These are phyloP conservation scores for Solanum pinnatisectum DNA, from an alignment of 257 asterid species.

Conservation along the genomic window DNA sequence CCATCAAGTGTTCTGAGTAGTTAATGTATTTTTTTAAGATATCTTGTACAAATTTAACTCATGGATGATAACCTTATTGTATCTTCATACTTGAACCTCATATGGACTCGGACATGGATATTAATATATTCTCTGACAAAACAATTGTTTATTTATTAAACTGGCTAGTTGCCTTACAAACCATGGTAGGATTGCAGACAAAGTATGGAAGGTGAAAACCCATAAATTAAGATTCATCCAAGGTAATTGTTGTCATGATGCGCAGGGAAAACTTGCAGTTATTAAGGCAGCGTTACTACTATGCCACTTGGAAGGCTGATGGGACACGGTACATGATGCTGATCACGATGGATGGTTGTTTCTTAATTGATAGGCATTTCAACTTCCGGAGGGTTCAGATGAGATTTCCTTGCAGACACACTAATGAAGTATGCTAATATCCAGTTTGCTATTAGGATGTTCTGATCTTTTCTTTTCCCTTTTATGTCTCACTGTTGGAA, in stretches of 20 bases:
- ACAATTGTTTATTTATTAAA: background rate
- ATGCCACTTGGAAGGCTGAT: slow-evolving; percentile 99
- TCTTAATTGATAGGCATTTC: slow-evolving; percentile 83
- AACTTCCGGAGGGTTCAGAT: slow-evolving; percentile 91
- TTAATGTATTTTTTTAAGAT: background rate
- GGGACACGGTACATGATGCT: slow-evolving; percentile 99
- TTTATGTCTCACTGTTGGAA: slow-evolving; percentile 4
- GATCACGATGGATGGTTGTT: slow-evolving; percentile 91
- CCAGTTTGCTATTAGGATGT: background rate
- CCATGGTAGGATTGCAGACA: background rate
- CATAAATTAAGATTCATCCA: background rate
- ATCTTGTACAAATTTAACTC: background rate
- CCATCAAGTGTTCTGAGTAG: background rate
- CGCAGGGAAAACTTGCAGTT: slow-evolving; percentile 88
- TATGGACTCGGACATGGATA: background rate
- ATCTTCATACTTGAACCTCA: background rate
- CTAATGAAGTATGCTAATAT: slow-evolving; percentile 53
- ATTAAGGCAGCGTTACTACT: slow-evolving; percentile 89
- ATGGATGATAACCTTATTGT: background rate
- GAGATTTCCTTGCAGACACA: slow-evolving; percentile 81
- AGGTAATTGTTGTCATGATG: background rate
- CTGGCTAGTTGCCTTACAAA: background rate
- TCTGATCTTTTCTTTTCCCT: background rate
- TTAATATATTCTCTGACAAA: background rate
- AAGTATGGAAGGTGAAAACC: background rate